Percentiles rank a stretch among this genome's conserved stretches.
These are phyloP conservation scores for Cordyceps militaris DNA, from an alignment of 2,329 filamentous ascomycete species.

Conservation along the genomic window DNA sequence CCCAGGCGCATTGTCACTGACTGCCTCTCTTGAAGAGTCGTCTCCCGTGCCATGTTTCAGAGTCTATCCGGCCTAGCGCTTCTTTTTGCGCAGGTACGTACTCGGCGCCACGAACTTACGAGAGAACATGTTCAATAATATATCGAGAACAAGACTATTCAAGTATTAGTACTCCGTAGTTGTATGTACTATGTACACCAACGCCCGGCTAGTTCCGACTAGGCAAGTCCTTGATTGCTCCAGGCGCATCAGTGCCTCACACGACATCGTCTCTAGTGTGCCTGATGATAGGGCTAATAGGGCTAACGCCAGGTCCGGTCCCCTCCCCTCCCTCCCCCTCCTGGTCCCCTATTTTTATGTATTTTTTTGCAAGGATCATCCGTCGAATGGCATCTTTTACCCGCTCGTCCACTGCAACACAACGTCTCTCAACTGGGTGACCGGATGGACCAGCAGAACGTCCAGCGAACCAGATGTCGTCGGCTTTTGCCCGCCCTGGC, in stretches of 20 bases:
- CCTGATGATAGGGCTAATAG: background rate
- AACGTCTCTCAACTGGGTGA: background rate
- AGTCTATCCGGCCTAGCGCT: too few relatives aligned
- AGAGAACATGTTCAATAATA: too few relatives aligned
- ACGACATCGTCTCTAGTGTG: background rate
- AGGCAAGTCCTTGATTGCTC: background rate
- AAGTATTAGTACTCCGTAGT: too few relatives aligned
- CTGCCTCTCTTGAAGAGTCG: too few relatives aligned
- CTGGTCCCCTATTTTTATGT: background rate
- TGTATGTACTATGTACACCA: too few relatives aligned
- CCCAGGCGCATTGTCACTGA: too few relatives aligned
- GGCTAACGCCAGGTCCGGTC: background rate
- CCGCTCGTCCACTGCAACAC: background rate
- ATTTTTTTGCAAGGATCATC: background rate
- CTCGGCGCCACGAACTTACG: too few relatives aligned
- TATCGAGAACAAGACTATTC: too few relatives aligned
- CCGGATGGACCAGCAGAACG: too few relatives aligned
- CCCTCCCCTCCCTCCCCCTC: background rate
- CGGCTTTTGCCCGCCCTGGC: background rate
- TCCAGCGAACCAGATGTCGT: background rate
- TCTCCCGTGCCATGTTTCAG: too few relatives aligned
- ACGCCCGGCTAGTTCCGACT: too few relatives aligned
- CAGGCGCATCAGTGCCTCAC: background rate
- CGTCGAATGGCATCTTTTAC: background rate
- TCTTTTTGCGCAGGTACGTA: too few relatives aligned